Base-by-base conservation (phyloP, 768 basidiomycete species). In the Naganishia onofrii region DNA sequence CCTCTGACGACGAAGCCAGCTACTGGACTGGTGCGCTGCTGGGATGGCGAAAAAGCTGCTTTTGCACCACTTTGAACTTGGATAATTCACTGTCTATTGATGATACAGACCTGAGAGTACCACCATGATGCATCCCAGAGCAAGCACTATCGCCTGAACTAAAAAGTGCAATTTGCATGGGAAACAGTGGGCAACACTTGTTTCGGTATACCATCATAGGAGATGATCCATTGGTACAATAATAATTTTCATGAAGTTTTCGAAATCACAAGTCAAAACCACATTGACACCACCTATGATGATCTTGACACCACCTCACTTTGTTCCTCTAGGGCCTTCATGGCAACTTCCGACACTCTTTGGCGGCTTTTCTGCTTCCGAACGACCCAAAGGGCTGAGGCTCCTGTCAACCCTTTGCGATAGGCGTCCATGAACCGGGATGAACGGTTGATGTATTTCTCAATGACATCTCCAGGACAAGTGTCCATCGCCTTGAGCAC, bases 371-470 rank as follows among this genome's bases (percentile, higher is more conserved):
- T 68, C 52, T 77, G 79, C 54, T 72, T 73, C 42, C 70, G 73
- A 1, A 55, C 57, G 6, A 69, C 75, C 79, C 77, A 79, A 1
- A 74, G 72, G 9, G 78, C 76, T 48, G 76, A 67, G 9, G 19
- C 19, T 1, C 78, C 76, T 26, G 31, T 70, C 3, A 81, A 58
- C 3, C 77, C 75, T 31, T 74, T 53, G 0, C 46, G 34, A 67
- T 81, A 81, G n/a, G 71, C 76, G 57, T 79, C 73, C 51, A 75
- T 76, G 67, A 76, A 79, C 0, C 74, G 52, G 1, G 44, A 32
- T 13, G 80, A 74, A 28, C 75, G 55, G 12, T 69, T 78, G 26
- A 67, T 68, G 44, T 42, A 76, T 73, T 70, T 67, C 6, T 26
- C 56, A 13, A 68, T 72, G 3, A 51, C 71, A 38, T 69, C 66